These are phyloP conservation scores for Xylaria longipes DNA, from an alignment of 495 filamentous ascomycete species.

Conservation along the genomic window DNA sequence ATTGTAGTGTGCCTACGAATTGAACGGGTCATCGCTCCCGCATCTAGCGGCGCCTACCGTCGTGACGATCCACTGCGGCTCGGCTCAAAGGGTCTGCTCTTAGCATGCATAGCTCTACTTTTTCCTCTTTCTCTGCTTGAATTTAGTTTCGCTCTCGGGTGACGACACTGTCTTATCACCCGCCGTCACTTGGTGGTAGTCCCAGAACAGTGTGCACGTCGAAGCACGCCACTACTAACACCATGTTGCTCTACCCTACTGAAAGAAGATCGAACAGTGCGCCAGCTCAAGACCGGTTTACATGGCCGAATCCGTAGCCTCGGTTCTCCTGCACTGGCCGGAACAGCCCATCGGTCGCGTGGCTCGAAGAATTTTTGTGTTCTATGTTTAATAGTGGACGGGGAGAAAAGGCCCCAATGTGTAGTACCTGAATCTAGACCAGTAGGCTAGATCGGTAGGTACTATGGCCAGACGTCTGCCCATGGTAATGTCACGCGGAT, in stretches of 20 bases:
- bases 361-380: slow-evolving; percentile 3
- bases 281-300: neutral
- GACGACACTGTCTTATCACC: neutral
- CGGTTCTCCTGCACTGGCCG: neutral
- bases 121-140: neutral
- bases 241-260: neutral
- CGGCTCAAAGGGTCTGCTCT: neutral
- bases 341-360: neutral
- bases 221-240: neutral
- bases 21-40: slow-evolving; percentile 14
- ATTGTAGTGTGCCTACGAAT: neutral
- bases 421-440: neutral
- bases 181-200: neutral
- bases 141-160: neutral
- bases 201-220: neutral
- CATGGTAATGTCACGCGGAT: neutral
- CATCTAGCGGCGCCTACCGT: slow-evolving; percentile 1
- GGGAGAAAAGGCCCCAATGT: neutral
- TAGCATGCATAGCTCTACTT: neutral
- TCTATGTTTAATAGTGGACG: neutral
- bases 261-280: neutral
- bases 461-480: neutral
- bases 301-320: neutral
- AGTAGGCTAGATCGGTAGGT: neutral
- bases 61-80: slow-evolving; percentile 8